Percentiles rank a stretch among this genome's conserved stretches.
phyloP scores from a whole-genome alignment of 306 rosid genomes.

The Pyrus betulifolia region DNA sequence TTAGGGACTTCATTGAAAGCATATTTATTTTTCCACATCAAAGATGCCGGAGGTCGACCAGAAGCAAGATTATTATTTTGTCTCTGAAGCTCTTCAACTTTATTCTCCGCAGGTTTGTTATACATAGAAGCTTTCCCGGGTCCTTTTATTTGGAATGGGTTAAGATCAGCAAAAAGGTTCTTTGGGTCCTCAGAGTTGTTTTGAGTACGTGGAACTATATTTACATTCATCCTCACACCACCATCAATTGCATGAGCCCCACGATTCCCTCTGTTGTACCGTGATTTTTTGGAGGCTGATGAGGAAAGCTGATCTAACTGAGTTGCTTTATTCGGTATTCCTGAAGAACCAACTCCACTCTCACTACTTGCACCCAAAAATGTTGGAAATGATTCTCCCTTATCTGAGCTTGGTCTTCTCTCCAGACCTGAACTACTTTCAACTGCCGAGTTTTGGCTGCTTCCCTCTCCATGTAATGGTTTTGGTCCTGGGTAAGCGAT shows the following conservation, averaged over 20 bases:
- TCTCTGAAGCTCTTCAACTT: slow-evolving; percentile 51
- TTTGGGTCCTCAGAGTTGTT: slow-evolving; percentile 55
- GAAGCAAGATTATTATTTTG: slow-evolving; percentile 38
- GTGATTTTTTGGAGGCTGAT: slow-evolving; percentile 40
- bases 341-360: slow-evolving; percentile 43
- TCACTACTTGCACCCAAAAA: slow-evolving; percentile 37
- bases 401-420: slow-evolving; percentile 43
- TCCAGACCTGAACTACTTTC: slow-evolving; percentile 38
- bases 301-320: slow-evolving; percentile 42
- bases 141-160: slow-evolving; percentile 87
- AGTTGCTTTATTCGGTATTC: slow-evolving; percentile 28
- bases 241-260: slow-evolving; percentile 63
- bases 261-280: slow-evolving; percentile 65
- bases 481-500: slow-evolving; percentile 41
- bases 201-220: slow-evolving; percentile 76
- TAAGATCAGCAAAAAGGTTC: slow-evolving; percentile 82
- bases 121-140: slow-evolving; percentile 58
- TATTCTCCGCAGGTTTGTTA: slow-evolving; percentile 56
- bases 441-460: slow-evolving; percentile 47
- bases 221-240: slow-evolving; percentile 62
- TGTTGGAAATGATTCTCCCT: slow-evolving; percentile 38
- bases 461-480: slow-evolving; percentile 62
- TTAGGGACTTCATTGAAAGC: slow-evolving; percentile 70
- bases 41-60: slow-evolving; percentile 57
- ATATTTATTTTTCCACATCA: slow-evolving; percentile 74